Base-by-base conservation (phyloP, 148 eudicot species). In the Rhododendron ferrugineum region DNA sequence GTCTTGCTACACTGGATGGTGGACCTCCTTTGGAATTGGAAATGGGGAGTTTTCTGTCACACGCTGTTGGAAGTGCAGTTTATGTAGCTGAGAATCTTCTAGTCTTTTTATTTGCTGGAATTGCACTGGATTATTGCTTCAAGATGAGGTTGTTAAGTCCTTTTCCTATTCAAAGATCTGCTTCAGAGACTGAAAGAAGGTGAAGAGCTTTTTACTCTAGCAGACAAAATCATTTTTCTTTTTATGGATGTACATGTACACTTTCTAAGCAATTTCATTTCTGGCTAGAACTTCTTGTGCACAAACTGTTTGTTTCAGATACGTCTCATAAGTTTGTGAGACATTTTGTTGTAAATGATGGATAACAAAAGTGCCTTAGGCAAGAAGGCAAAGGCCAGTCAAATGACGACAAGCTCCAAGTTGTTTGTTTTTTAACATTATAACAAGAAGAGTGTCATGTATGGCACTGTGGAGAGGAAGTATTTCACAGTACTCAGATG, bases 61-160 rank as follows among this genome's bases (percentile, higher is more conserved):
- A 91, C 84, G 95, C 94, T 84, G 49, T 86, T 37, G 90, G 86
- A 84, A 95, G 94, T 81, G 93, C 92, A 20, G 84, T 92, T 50
- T 89, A 89, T 72, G 95, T 95, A 47, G 84, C 93, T 68, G 94
- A 94, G 88, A 94, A 91, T 89, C 91, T 95, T 73, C 83, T 97
- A 46, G 87, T 97, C 64, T 97, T 97, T 87, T 47, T 91, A 62
- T 93, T 95, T 86, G 98, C 99, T 74, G 95, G 94, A 81, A 95
- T 93, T 86, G 94, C 91, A 34, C 86, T 97, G 83, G 99, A 97
- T 88, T 89, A 95, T 86, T 97, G 98, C 93, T 92, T 92, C 66
- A 97, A 95, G 92, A 83, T 89, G 82, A 85, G 96, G 88, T 23
- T 93, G 82, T 70, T 97, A 60, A 95, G 96, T 62, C 95, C 98